Conservation (phyloP, 257 asterid genomes). For the Salvia hispanica region DNA sequence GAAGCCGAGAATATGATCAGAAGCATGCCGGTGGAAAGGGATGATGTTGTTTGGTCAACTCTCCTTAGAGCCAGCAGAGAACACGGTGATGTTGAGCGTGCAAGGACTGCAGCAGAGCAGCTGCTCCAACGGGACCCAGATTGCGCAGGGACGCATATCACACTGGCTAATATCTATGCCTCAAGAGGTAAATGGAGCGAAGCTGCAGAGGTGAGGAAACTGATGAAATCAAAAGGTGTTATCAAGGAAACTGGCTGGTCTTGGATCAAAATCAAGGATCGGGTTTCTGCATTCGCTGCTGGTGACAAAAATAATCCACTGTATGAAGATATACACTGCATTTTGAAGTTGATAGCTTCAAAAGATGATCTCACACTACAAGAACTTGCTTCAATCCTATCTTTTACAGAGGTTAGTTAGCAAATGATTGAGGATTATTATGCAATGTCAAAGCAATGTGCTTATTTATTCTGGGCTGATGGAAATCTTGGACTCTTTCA, state of each 20-base stretch:
- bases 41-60: conserved; percentile 88
- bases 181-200: conserved; percentile 75
- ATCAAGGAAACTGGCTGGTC: conserved; percentile 96
- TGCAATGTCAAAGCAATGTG: neutral
- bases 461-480: neutral
- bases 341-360: conserved; percentile 55
- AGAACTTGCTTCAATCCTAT: conserved; percentile 39
- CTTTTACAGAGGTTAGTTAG: conserved; percentile 32
- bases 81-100: conserved; percentile 72
- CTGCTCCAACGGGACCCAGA: conserved; percentile 65
- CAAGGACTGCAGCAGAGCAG: conserved; percentile 66
- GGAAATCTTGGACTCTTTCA: conserved; percentile 7
- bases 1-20: conserved; percentile 81
- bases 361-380: conserved; percentile 36
- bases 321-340: conserved; percentile 49
- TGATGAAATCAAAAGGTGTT: conserved; percentile 79
- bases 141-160: conserved; percentile 79
- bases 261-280: conserved; percentile 66
- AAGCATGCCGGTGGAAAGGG: conserved; percentile 70
- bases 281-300: conserved; percentile 64
- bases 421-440: neutral
- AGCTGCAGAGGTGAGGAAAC: conserved; percentile 75
- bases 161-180: conserved; percentile 76
- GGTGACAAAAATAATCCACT: conserved; percentile 65
- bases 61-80: conserved; percentile 75